Conservation (phyloP, 2,329 filamentous ascomycete genomes). For the Pseudogymnoascus verrucosus region DNA sequence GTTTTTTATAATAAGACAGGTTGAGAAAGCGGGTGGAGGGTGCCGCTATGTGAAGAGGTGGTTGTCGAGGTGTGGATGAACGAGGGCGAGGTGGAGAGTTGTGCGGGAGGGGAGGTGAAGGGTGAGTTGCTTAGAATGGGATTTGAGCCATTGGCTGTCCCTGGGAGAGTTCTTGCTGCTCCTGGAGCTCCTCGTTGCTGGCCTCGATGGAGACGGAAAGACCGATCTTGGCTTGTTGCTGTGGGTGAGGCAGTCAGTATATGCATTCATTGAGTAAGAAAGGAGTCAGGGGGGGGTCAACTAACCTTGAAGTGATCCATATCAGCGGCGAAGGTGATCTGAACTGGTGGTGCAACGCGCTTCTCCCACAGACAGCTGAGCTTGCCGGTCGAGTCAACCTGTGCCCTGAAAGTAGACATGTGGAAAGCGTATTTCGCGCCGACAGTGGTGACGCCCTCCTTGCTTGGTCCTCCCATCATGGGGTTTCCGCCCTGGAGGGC, state of each 20-base stretch:
- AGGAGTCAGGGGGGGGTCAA: slow-evolving; percentile 18
- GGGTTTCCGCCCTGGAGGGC: slow-evolving; percentile 54
- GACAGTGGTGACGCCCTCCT: slow-evolving; percentile 84
- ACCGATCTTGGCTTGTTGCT: slow-evolving; percentile 95
- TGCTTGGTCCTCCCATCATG: slow-evolving; percentile 68
- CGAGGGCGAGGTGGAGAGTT: background rate
- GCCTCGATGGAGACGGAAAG: slow-evolving; percentile 89
- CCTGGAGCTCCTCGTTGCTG: slow-evolving; percentile 75
- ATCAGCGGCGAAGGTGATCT: slow-evolving; percentile 90
- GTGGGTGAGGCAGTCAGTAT: slow-evolving; percentile 25
- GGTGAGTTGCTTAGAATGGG: slow-evolving; percentile 47
- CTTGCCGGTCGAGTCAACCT: slow-evolving; percentile 92
- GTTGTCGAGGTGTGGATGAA: slow-evolving; percentile 8
- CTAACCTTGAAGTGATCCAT: slow-evolving; percentile 92
- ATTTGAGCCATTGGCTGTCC: slow-evolving; percentile 42
- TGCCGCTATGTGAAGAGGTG: background rate
- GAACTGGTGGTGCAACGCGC: slow-evolving; percentile 85
- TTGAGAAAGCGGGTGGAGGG: background rate
- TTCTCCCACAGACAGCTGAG: slow-evolving; percentile 90
- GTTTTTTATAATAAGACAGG: slow-evolving; percentile 7
- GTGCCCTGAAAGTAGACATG: slow-evolving; percentile 88
- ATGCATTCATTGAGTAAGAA: background rate
- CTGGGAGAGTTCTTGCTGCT: slow-evolving; percentile 61
- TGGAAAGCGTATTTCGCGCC: slow-evolving; percentile 98
- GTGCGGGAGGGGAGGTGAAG: background rate